Evolutionary conservation across 345 rosid species (phyloP).

Genomic region (Ailanthus altissimus): DNA sequence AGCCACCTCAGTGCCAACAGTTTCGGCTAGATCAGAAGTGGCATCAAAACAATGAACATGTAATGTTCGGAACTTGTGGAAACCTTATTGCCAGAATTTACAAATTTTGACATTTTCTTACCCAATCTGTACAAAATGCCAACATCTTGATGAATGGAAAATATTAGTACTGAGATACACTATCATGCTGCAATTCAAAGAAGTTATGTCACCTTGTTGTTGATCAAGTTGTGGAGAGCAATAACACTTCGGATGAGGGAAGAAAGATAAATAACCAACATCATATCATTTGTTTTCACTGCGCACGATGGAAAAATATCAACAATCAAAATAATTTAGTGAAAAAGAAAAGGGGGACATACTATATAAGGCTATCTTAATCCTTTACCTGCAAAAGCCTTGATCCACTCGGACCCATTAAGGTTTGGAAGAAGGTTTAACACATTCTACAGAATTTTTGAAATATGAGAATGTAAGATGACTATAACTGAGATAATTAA

Average conservation of each 20-base stretch:
- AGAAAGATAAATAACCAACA: conserved; percentile 79
- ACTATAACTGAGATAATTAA: not conserved
- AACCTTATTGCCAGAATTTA: not conserved
- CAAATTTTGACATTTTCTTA: not conserved
- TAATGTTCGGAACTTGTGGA: not conserved
- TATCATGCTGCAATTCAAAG: not conserved
- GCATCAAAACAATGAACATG: too few relatives aligned
- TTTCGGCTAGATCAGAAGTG: too few relatives aligned
- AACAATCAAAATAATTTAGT: conserved; percentile 11
- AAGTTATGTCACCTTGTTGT: conserved; percentile 46
- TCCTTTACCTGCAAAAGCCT: conserved; percentile 58
- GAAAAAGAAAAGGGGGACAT: not conserved
- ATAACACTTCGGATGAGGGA: conserved; percentile 78
- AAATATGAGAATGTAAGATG: not conserved
- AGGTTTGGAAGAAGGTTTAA: conserved; percentile 69
- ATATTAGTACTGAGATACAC: not conserved
- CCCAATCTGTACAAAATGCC: not conserved
- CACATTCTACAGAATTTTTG: conserved; percentile 43
- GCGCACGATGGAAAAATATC: conserved; percentile 27
- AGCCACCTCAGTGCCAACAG: too few relatives aligned
- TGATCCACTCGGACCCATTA: conserved; percentile 68
- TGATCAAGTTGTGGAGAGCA: conserved; percentile 65
- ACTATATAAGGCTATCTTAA: not conserved
- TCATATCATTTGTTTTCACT: conserved; percentile 94
- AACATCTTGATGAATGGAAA: not conserved